Base-by-base conservation (phyloP, 1,139 yeast species). In the Geotrichum citri-aurantii region DNA sequence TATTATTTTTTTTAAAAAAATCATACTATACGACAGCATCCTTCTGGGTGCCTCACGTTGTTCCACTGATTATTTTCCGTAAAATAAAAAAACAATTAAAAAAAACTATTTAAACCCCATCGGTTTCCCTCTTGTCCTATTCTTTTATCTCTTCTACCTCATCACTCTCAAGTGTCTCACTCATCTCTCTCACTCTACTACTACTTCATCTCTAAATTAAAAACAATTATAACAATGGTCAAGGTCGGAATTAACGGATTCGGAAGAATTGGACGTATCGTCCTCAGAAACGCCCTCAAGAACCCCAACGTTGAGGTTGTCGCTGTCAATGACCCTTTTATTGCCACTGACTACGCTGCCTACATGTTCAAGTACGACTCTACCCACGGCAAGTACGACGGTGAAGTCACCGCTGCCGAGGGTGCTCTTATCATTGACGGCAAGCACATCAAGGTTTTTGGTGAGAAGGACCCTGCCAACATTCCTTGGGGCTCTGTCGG, bases 341-440 rank as follows among this genome's bases (percentile, higher is more conserved):
- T 86, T 74, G 83, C 83, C 65, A 82, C 89, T 66, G 92, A 86
- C 71, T 86, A 86, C 77, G 93, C 92, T 73, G 83, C 92, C 64
- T 86, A 86, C 83, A 84, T 86, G 90, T 86, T 86, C 85, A 85
- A 87, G 81, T 87, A 86, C 79, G 95, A 86, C 77, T 85, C 93
- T 64, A 86, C 92, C 71, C 95, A 86, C 82, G 92, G 93, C 72
- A 78, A 78, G 72, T 87, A 75, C 86, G 68, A 76, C 68, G 93
- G 92, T 71, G 84, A 81, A 67, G 92, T 87, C 66, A 66, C 79
- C 69, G 73, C 78, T 69, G 81, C 81, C 69, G 89, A 80, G 68
- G 77, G 77, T 71, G 66, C 71, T 71, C 76, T 86, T 66, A 72
- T 83, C 77, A 81, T 88, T 73, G 82, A 84, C 75, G 92, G 91